Evolutionary conservation across 208 protist genomes (phyloP), one percentile per base, ranked within the genome.

Genomic region (Blechomonas ayalai): DNA sequence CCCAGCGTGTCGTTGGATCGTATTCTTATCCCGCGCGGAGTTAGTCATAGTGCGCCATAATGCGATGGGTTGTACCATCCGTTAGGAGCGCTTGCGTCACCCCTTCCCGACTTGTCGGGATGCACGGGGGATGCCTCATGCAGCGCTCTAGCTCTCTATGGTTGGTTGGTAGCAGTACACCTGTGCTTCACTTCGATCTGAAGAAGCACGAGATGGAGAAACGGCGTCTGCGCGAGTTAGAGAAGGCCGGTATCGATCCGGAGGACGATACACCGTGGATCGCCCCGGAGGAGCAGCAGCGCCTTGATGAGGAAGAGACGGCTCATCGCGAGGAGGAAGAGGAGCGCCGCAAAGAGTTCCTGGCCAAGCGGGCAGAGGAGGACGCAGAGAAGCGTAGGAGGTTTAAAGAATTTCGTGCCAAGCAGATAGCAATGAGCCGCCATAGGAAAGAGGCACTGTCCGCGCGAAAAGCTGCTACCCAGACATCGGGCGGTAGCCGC

Each of bases 141-240:
- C n/a, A n/a, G n/a, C 38, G 38, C n/a, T 13, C 12, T 10, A 43
- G 10, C 38, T 31, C 38, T 31, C 12, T 12, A 43, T 31, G 12
- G 10, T 15, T 12, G 10, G 10, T 20, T 2, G n/a, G 51, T 48
- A 50, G 44, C 19, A 34, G 22, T 35, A 82, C 63, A 0, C 26
- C 47, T 1, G 25, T 73, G 13, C n/a, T 23, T 6, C 66, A 59
- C 36, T 92, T 92, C 52, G 69, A 92, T 35, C 54, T 92, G 1
- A 71, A 73, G 32, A 37, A 86, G 38, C 71, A 86, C 43, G 71
- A 82, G 50, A 77, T 86, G 69, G 74, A 86, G 56, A 83, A 81
- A 38, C 73, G 80, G 0, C 60, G 69, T n/a, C 41, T 39, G 13
- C 75, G 80, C 13, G 75, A 92, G 38, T 39, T 89, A 39, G 77